Evolutionary conservation across 163 green algal genomes (phyloP).

Genomic region (Chlorella variabilis): DNA sequence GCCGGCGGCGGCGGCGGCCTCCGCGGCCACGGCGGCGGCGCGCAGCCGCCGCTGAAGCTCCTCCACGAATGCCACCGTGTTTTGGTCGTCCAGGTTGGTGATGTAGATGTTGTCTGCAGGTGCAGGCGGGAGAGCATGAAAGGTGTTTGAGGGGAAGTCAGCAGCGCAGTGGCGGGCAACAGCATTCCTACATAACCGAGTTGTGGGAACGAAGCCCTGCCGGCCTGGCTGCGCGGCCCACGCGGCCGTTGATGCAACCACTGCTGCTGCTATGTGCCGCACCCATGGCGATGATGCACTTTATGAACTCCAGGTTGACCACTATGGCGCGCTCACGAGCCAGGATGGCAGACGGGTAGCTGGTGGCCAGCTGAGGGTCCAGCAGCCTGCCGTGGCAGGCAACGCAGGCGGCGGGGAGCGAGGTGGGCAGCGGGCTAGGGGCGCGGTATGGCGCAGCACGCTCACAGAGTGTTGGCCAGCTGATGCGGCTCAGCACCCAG

Average conservation of each 20-base stretch:
- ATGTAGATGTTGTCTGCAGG: slow-evolving; percentile 72
- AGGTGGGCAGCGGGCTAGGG: background rate
- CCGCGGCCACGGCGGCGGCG: background rate
- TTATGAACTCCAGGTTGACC: slow-evolving; percentile 91
- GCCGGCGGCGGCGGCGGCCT: background rate
- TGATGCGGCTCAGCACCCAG: too few species aligned
- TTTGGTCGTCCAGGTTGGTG: slow-evolving; percentile 75
- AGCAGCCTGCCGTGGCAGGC: slow-evolving; percentile 63
- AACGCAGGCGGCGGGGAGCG: too few species aligned
- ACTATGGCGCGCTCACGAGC: slow-evolving; percentile 87
- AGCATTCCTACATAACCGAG: too few species aligned
- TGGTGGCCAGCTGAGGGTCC: slow-evolving; percentile 79
- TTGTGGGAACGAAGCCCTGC: too few species aligned
- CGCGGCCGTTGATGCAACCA: too few species aligned
- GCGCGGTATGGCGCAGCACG: too few species aligned
- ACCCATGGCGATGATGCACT: slow-evolving; percentile 80
- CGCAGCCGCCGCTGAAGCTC: slow-evolving; percentile 58
- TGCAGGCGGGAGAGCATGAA: too few species aligned
- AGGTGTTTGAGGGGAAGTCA: too few species aligned
- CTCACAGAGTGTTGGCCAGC: too few species aligned
- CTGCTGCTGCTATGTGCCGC: too few species aligned
- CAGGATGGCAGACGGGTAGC: slow-evolving; percentile 89
- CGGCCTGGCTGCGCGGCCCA: too few species aligned
- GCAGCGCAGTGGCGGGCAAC: too few species aligned
- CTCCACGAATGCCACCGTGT: slow-evolving; percentile 66